Base-by-base conservation (phyloP, 441 rosid species). In the Lepidium campestre region DNA sequence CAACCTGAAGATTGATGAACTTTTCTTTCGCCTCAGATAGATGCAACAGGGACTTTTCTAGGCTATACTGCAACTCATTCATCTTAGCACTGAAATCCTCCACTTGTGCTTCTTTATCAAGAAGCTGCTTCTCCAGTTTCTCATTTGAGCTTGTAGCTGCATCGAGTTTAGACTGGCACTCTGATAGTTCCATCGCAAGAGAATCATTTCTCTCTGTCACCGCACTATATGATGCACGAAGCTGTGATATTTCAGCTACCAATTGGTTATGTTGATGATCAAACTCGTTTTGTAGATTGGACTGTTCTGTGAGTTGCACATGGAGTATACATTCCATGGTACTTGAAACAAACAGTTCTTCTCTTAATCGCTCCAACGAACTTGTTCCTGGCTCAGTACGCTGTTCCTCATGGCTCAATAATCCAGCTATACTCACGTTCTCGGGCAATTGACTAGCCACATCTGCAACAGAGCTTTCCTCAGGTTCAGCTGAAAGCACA, bases 271-370 rank as follows among this genome's bases (percentile, higher is more conserved):
- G 80, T 60, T 59, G 82, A 22, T 57, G 75, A 78, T 79, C 85
- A 75, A 75, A 75, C 57, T 87, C 87, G 29, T 34, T 71, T 73
- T 73, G 91, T 70, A 82, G 56, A 75, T 67, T 62, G 58, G 84
- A 82, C 56, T 80, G 88, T 72, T 92, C 99, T 57, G 76, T 68
- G 36, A 95, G 80, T 77, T 92, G 95, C 78, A 82, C 57, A 49
- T 80, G 80, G 61, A 78, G 75, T 65, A 90, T 71, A 79, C 85
- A 85, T 75, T 85, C 94, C 17, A 64, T 65, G 75, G 85, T 81
- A 55, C 70, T 85, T 46, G 91, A 36, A 41, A 90, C 75, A 71
- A 82, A 86, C 35, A 95, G 75, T 64, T 92, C 96, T 70, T 89
- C 93, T 55, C 80, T 82, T 53, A 95, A 72, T 79, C 78, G 83